Conservation (phyloP, 2,329 filamentous ascomycete genomes). For the Tolypocladium pustulatum region DNA sequence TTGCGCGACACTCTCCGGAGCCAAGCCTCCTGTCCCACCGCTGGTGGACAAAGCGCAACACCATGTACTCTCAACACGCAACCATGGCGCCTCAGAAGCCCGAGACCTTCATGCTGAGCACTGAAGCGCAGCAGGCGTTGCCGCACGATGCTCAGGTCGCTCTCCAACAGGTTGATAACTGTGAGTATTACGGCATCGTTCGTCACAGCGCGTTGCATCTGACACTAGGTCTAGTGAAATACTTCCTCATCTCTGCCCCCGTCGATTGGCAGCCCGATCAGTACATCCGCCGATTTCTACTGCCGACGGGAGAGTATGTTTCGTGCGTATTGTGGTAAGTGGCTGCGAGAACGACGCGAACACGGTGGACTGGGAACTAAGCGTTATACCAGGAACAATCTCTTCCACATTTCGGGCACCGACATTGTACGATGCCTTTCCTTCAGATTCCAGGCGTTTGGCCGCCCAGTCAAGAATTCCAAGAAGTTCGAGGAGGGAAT, state of each 20-base stretch:
- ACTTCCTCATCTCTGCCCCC: slow-evolving; percentile 96
- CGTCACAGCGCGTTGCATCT: not conserved
- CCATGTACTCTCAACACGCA: slow-evolving; percentile 75
- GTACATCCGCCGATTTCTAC: slow-evolving; percentile 88
- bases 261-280: slow-evolving; percentile 97
- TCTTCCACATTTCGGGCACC: slow-evolving; percentile 98
- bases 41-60: slow-evolving; percentile 27
- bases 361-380: not conserved
- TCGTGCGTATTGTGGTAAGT: slow-evolving; percentile 83
- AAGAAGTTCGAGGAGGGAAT: slow-evolving; percentile 99
- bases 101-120: slow-evolving; percentile 97
- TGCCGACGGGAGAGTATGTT: slow-evolving; percentile 97
- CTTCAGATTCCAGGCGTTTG: slow-evolving; percentile 97
- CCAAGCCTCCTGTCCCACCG: slow-evolving; percentile 1
- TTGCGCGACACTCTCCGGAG: not conserved
- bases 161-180: slow-evolving; percentile 94
- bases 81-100: slow-evolving; percentile 92
- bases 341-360: not conserved
- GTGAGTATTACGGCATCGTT: slow-evolving; percentile 40
- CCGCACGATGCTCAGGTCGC: slow-evolving; percentile 96
- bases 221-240: slow-evolving; percentile 62
- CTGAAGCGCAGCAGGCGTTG: slow-evolving; percentile 90
- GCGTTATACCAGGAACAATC: slow-evolving; percentile 57
- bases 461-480: slow-evolving; percentile 95
- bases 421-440: slow-evolving; percentile 97